Evolutionary conservation across 2,329 filamentous ascomycete species (phyloP).

Genomic region (Xylaria hypoxylon): DNA sequence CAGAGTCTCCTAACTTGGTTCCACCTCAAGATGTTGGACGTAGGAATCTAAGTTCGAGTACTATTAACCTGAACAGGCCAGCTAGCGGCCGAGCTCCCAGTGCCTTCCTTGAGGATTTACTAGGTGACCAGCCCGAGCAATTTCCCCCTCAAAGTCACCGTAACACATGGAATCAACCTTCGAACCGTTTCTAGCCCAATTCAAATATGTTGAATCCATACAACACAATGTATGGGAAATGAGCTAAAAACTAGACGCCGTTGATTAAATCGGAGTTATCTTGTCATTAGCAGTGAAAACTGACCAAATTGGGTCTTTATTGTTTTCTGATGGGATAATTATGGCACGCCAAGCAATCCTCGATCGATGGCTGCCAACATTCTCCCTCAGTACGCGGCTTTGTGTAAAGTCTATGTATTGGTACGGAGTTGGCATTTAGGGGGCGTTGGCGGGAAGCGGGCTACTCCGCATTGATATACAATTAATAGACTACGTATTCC

Average conservation of each 20-base stretch:
- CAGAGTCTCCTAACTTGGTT: slow-evolving; percentile 71
- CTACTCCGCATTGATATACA: slow-evolving; percentile 26
- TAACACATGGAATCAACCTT: slow-evolving; percentile 46
- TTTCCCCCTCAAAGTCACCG: slow-evolving; percentile 57
- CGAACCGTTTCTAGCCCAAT: slow-evolving; percentile 30
- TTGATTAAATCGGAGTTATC: slow-evolving; percentile 9
- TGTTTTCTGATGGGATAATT: not conserved
- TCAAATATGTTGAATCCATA: not conserved
- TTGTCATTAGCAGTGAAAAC: not conserved
- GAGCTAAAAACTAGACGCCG: not conserved
- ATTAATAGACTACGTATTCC: slow-evolving; percentile 32
- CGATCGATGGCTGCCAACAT: not conserved
- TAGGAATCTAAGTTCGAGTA: slow-evolving; percentile 70
- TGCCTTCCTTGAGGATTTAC: slow-evolving; percentile 88
- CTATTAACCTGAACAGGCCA: slow-evolving; percentile 73
- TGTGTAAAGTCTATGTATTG: slow-evolving; percentile 36
- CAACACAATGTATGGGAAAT: not conserved
- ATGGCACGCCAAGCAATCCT: slow-evolving; percentile 11
- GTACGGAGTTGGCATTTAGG: slow-evolving; percentile 30
- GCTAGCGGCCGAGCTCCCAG: slow-evolving; percentile 82
- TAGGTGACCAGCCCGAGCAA: slow-evolving; percentile 76
- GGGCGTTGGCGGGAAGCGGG: slow-evolving; percentile 33
- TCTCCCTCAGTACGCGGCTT: slow-evolving; percentile 17
- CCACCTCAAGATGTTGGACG: slow-evolving; percentile 51
- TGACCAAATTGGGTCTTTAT: not conserved